These are phyloP conservation scores for Aspergillus campestris DNA, from an alignment of 495 filamentous ascomycete genomes.

Conservation along the genomic window DNA sequence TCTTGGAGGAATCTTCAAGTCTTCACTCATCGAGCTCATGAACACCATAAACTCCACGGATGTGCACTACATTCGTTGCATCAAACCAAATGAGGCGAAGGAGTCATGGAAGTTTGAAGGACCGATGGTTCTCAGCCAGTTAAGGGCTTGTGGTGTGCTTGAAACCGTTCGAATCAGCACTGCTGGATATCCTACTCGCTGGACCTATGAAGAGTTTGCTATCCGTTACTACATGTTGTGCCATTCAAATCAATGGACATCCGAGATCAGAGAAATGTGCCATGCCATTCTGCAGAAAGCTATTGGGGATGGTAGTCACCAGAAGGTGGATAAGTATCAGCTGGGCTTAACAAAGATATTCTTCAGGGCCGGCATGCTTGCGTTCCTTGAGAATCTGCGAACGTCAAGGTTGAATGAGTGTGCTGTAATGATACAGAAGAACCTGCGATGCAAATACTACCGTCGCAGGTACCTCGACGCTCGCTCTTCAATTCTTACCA, in stretches of 20 bases:
- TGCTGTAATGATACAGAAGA: slow-evolving; percentile 98
- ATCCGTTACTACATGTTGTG: slow-evolving; percentile 98
- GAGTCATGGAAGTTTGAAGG: slow-evolving; percentile 97
- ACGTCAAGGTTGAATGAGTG: slow-evolving; percentile 86
- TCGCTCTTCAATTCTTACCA: slow-evolving; percentile 65
- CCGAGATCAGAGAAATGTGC: slow-evolving; percentile 88
- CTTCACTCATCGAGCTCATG: slow-evolving; percentile 97
- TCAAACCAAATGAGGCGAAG: slow-evolving; percentile 98
- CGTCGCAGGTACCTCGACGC: slow-evolving; percentile 86
- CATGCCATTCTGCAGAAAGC: slow-evolving; percentile 84
- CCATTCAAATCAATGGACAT: slow-evolving; percentile 82
- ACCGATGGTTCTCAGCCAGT: slow-evolving; percentile 95
- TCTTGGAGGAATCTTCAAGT: slow-evolving; percentile 96
- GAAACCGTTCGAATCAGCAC: slow-evolving; percentile 98
- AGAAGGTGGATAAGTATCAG: slow-evolving; percentile 91
- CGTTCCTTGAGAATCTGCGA: slow-evolving; percentile 89
- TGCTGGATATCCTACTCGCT: slow-evolving; percentile 93
- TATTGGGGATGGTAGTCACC: slow-evolving; percentile 68
- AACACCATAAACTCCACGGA: slow-evolving; percentile 94
- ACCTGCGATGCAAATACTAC: slow-evolving; percentile 90
- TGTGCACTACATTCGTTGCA: slow-evolving; percentile 98
- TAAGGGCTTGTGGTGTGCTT: slow-evolving; percentile 96
- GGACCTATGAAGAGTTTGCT: slow-evolving; percentile 99
- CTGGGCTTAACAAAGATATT: slow-evolving; percentile 97
- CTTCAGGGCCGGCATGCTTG: slow-evolving; percentile 98